Evolutionary conservation across 257 asterid genomes (phyloP).

Genomic region (Primulina eburnea): DNA sequence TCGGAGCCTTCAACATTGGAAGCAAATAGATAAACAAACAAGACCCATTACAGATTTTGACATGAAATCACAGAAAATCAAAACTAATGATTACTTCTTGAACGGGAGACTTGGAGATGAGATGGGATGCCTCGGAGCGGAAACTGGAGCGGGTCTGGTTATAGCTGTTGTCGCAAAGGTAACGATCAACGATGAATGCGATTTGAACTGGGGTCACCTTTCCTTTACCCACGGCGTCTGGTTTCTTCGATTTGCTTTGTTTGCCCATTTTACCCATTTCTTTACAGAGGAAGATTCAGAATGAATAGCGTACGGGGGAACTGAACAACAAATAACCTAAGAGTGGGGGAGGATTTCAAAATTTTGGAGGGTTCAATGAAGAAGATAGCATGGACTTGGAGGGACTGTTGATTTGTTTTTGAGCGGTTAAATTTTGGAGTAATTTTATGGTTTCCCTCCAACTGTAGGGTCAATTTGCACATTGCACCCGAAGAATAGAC

Average conservation of each 20-base stretch:
- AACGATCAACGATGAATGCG: constrained; percentile 93
- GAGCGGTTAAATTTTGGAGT: constrained; percentile 29
- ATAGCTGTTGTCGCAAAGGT: constrained; percentile 63
- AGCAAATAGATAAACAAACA: neutral
- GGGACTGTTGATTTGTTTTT: constrained; percentile 6
- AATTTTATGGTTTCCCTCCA: neutral
- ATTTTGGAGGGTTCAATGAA: neutral
- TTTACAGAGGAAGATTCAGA: constrained; percentile 12
- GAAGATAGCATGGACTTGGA: neutral
- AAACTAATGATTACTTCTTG: constrained; percentile 45
- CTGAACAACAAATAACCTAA: neutral
- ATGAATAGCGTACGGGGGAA: constrained; percentile 4
- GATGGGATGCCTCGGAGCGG: constrained; percentile 75
- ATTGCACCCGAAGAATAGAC: too few relatives aligned
- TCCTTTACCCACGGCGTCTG: constrained; percentile 70
- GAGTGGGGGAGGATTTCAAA: constrained; percentile 41
- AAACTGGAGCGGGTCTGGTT: constrained; percentile 56
- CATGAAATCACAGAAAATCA: neutral
- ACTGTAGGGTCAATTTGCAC: neutral
- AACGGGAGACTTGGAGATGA: constrained; percentile 71
- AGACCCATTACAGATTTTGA: constrained; percentile 6
- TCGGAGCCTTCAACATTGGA: constrained; percentile 58
- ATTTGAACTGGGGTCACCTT: constrained; percentile 78
- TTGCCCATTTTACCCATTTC: constrained; percentile 43
- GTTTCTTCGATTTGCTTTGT: constrained; percentile 55